phyloP scores from a whole-genome alignment of 1,284 basidiomycete genomes.

The Xerocomus amazonicus region DNA sequence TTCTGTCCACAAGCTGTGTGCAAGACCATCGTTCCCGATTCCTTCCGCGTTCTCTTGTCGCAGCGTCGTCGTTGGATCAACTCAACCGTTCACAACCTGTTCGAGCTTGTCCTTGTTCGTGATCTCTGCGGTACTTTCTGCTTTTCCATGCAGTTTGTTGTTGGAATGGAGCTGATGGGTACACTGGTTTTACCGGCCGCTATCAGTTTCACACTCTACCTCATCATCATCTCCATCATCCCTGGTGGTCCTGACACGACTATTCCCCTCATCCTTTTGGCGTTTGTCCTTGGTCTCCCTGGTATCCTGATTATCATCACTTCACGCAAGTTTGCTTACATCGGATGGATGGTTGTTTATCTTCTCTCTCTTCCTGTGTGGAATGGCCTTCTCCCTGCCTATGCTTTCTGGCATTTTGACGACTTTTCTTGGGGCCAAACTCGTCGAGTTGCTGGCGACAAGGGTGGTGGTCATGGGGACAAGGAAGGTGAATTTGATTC shows the following conservation, averaged over 20 bases:
- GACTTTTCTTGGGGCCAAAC: constrained; percentile 99
- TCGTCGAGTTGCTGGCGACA: constrained; percentile 78
- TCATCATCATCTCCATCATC: constrained; percentile 84
- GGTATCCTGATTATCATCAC: constrained; percentile 94
- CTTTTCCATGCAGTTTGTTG: constrained; percentile 97
- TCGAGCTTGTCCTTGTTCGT: constrained; percentile 89
- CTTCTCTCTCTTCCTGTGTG: constrained; percentile 90
- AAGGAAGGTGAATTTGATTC: constrained; percentile 98
- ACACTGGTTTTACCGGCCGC: constrained; percentile 97
- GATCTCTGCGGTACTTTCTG: constrained; percentile 96
- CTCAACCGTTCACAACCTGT: constrained; percentile 97
- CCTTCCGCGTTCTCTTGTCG: constrained; percentile 89
- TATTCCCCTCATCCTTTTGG: constrained; percentile 92
- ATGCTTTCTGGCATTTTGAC: constrained; percentile 99
- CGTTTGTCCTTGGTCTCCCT: constrained; percentile 92
- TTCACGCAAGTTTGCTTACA: constrained; percentile 88
- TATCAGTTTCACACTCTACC: constrained; percentile 92
- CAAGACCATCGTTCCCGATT: constrained; percentile 97
- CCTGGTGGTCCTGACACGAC: constrained; percentile 78
- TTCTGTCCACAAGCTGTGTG: constrained; percentile 99
- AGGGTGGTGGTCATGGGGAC: constrained; percentile 72
- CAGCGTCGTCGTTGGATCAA: constrained; percentile 99
- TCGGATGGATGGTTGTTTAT: constrained; percentile 97
- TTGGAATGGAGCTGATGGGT: constrained; percentile 96
- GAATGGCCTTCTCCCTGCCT: constrained; percentile 94